Evolutionary conservation across 2,329 filamentous ascomycete species (phyloP), one percentile per base, ranked within the genome.

Genomic region (Fonsecaea pugnacius): DNA sequence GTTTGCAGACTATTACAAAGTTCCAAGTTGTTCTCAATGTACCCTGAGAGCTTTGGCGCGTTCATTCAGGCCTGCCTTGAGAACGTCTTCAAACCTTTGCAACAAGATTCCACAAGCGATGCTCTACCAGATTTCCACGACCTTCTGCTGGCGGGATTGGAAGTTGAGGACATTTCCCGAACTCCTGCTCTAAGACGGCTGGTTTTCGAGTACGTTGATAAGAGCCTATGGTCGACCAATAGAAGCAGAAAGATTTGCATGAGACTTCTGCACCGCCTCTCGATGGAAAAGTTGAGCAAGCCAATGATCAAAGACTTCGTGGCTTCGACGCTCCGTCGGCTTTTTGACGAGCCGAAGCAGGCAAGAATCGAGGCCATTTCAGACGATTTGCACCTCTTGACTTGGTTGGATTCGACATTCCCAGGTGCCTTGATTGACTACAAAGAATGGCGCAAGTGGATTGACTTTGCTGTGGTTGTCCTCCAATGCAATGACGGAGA

Each of bases 371-470:
- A 63, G 3, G 54, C 21, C 14, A 36, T 64, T 14, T 52, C 56
- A 32, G 46, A 62, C 16, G 58, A 64, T 27, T 51, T 68, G 36
- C 46, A 35, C 18, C 36, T 62, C 14, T 38, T 68, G n/a, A 43
- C 60, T 35, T 35, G 58, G 14, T 43, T 66, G 30, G 64, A 66
- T 8, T 57, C 55, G 36, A 24, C 48, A 40, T 53, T 43, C 12
- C 32, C 51, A 4, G 53, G 60, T 32, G 36, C 58, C 1, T 54
- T 48, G 9, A 60, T 66, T 30, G 52, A 64, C 35, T 40, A 27
- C 40, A 62, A 58, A 38, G 57, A 66, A 32, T 68, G 64, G 64
- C 52, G n/a, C 6, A 27, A 18, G 8, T 68, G 66, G 66, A 27
- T 58, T 21, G 36, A 55, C 16, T 24, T 66, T 24, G 60, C 61